Evolutionary conservation across 148 eudicot species (phyloP).

Genomic region (Chenopodium quinoa): DNA sequence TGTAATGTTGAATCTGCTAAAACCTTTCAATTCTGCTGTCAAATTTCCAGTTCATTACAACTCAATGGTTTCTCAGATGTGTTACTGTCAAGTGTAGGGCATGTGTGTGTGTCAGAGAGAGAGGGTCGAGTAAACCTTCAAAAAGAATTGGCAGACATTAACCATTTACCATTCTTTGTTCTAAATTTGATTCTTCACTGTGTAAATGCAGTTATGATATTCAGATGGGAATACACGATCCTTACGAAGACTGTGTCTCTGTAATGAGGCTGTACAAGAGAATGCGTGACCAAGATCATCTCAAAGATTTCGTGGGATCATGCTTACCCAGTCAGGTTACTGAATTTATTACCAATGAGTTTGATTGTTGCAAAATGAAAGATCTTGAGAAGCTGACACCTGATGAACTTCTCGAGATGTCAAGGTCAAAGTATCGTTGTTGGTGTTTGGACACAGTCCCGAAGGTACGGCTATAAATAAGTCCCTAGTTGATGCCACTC

Average conservation of each 20-base stretch:
- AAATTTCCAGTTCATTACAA: no score
- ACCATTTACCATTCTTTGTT: not conserved
- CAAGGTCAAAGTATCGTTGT: conserved; percentile 57
- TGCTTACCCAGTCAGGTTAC: conserved; percentile 18
- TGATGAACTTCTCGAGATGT: conserved; percentile 54
- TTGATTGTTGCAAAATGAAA: conserved; percentile 35
- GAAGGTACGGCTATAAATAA: conserved; percentile 4
- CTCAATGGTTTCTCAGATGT: no score
- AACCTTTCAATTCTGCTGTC: no score
- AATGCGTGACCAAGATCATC: conserved; percentile 60
- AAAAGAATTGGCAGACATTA: not conserved
- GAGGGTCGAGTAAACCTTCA: no score
- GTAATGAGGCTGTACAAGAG: conserved; percentile 69
- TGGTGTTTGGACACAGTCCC: conserved; percentile 68
- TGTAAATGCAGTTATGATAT: conserved; percentile 58
- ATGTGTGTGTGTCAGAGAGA: not conserved
- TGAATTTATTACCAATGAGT: conserved; percentile 23
- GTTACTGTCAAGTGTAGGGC: no score
- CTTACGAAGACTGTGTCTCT: conserved; percentile 66
- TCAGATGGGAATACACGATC: conserved; percentile 59
- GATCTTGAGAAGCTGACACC: conserved; percentile 66
- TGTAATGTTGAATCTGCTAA: not conserved
- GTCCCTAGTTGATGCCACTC: not conserved
- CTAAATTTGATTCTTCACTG: not conserved
- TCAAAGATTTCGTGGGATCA: conserved; percentile 13